Base-by-base conservation (phyloP, 2,329 filamentous ascomycete genomes). In the Talaromyces sp. region DNA sequence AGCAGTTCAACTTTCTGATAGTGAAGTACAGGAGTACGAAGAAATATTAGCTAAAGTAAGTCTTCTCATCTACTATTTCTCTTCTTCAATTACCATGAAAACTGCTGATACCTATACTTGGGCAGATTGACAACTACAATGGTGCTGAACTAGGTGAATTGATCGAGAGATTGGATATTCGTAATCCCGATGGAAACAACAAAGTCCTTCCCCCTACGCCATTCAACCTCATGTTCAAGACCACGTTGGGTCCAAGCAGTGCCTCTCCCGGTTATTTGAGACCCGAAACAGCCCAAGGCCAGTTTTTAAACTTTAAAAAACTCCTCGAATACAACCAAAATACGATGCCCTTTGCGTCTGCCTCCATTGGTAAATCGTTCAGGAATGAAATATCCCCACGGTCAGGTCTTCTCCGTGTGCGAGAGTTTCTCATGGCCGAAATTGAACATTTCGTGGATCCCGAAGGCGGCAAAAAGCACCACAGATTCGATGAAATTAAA, bases 371-470 rank as follows among this genome's bases (percentile, higher is more conserved):
- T 74, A 91, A 92, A 75, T 94, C 89, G 1, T 95, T 93, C 81
- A 84, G 91, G 68, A 96, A 96, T 72, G 91, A 99, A 72, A 97
- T 99, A 67, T 97, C 94, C 0, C 94, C 94, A 10, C 85, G 94
- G 55, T 85, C 89, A 63, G 94, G 94, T 76, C 85, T 99, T 39
- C 79, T 99, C 58, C 89, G 94, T 66, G 94, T 99, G 43, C 89
- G 94, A 66, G 94, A 99, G 75, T 97, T 99, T 78, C 78, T 97
- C 67, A 97, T 99, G 94, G 93, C 93, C 21, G 94, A 99, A 77
- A 96, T 99, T 66, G 94, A 99, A 79, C 93, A 97, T 75, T 99
- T 90, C 71, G 93, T 99, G 65, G 94, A 97, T 69, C 94, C 94
- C 11, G 81, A 93, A 69, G 86, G 91, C 70, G 90, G 91, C 76